phyloP scores from a whole-genome alignment of 2,329 filamentous ascomycete genomes.

The Cladosporium colombiae region DNA sequence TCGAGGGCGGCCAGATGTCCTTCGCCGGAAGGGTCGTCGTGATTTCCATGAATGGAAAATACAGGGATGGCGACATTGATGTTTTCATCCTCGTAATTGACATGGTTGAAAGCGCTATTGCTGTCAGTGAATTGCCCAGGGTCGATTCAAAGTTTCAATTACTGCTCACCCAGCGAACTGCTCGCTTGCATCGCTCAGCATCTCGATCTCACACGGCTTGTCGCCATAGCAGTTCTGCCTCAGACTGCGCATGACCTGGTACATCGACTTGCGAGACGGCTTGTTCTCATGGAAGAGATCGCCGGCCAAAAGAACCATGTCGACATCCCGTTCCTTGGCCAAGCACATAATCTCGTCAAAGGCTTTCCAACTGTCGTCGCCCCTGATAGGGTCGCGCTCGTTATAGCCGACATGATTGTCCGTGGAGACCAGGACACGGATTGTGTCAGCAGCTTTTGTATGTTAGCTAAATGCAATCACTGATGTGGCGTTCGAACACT shows the following conservation, averaged over 20 bases:
- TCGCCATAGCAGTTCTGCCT: slow-evolving; percentile 92
- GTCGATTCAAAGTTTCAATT: not conserved
- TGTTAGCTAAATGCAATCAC: not conserved
- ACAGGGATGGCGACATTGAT: slow-evolving; percentile 97
- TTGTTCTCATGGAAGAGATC: slow-evolving; percentile 99
- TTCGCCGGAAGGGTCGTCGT: slow-evolving; percentile 97
- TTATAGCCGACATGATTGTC: slow-evolving; percentile 98
- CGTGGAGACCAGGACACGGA: slow-evolving; percentile 89
- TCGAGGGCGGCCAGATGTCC: slow-evolving; percentile 90
- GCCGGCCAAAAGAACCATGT: slow-evolving; percentile 94
- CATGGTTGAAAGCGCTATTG: slow-evolving; percentile 73
- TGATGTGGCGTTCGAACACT: slow-evolving; percentile 1
- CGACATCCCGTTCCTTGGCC: slow-evolving; percentile 84
- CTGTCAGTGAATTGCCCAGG: slow-evolving; percentile 21
- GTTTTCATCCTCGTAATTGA: slow-evolving; percentile 96
- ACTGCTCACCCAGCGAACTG: slow-evolving; percentile 62
- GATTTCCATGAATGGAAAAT: slow-evolving; percentile 97
- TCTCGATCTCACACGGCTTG: slow-evolving; percentile 92
- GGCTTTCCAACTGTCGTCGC: slow-evolving; percentile 93
- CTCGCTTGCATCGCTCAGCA: slow-evolving; percentile 88
- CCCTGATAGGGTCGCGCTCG: slow-evolving; percentile 89
- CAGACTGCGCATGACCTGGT: slow-evolving; percentile 93
- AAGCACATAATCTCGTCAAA: slow-evolving; percentile 95
- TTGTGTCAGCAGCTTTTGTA: slow-evolving; percentile 63
- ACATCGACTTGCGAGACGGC: slow-evolving; percentile 91